Evolutionary conservation across 768 basidiomycete species (phyloP), one percentile per base, ranked within the genome.

Genomic region (Ramaria rubella): DNA sequence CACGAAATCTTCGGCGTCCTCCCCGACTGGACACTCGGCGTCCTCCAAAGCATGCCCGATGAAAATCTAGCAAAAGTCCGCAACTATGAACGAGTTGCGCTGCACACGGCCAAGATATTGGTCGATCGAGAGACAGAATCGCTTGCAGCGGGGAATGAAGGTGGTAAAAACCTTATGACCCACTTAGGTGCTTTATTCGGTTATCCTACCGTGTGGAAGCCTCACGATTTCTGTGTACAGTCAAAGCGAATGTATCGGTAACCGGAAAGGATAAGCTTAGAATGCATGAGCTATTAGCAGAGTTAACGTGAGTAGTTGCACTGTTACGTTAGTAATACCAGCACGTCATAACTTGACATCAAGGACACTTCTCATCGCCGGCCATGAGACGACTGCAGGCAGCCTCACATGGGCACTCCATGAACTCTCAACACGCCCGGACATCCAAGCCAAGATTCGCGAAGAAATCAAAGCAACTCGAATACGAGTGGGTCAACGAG

Each of bases 401-500:
- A 54, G 36, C 14, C 11, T 31, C 21, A 54, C 9, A 46, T 54
- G 52, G 52, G 33, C 33, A 12, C 38, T 54, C 19, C 43, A 54
- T 40, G n/a, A n/a, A n/a, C n/a, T n/a, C n/a, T n/a, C n/a, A n/a
- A n/a, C n/a, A n/a, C n/a, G n/a, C n/a, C n/a, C 52, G 4, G 7
- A 54, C 1, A 46, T 23, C 21, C 52, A 54, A 31, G n/a, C 9
- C 9, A 54, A 54, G 43, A 11, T 54, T 14, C 26, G 52, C 9
- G 52, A 43, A 4, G 52, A 54, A 31, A 54, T 54, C 33, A 54
- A 8, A 21, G 19, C 17, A 5, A 54, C 6, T 9, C 43, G 43
- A 19, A 36, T 36, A 12, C 15, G 19, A 12, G 9, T 23, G 11
- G 48, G 63, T 1, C 72, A 64, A 51, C 63, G 68, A 40, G 75